A percentile compares a stretch with the other conserved stretches of the same genome.
These are phyloP conservation scores for Eimeria necatrix DNA, from an alignment of 169 alveolate species.

Conservation along the genomic window DNA sequence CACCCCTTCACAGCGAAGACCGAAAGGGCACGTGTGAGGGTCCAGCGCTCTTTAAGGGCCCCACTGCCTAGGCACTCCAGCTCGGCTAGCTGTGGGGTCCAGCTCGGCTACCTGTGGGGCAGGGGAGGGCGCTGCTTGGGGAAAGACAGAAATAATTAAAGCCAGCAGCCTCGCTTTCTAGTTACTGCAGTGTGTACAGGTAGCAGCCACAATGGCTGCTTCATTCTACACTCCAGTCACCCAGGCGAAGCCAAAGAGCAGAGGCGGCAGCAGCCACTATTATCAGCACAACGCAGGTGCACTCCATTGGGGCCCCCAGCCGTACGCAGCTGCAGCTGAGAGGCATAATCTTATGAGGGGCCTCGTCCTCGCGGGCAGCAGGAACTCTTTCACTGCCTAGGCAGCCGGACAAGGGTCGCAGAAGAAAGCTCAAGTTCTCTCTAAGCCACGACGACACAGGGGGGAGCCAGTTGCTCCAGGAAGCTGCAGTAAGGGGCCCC, in stretches of 20 bases:
- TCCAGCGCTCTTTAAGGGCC: no score
- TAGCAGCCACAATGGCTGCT: neutral
- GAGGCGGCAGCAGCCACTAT: slow-evolving; percentile 9
- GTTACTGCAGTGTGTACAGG: no score
- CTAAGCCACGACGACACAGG: neutral
- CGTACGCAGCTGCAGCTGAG: neutral
- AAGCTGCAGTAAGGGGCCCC: neutral
- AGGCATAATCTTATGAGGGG: neutral
- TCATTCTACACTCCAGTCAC: neutral
- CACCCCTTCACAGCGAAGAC: no score
- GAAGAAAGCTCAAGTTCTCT: neutral
- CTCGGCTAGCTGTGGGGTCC: no score
- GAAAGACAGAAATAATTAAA: no score
- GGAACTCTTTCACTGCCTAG: no score
- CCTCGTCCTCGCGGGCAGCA: neutral
- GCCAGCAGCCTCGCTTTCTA: no score
- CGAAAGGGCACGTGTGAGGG: no score
- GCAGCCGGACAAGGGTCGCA: neutral
- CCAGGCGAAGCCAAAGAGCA: slow-evolving; percentile 7
- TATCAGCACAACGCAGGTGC: neutral
- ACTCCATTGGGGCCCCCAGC: slow-evolving; percentile 19
- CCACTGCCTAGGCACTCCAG: no score
- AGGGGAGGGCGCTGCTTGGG: no score
- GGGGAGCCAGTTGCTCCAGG: slow-evolving; percentile 1
- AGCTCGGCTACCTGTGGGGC: no score